Base-by-base conservation (phyloP, 371 early-diverging fungal species). In the Mucor indicus region DNA sequence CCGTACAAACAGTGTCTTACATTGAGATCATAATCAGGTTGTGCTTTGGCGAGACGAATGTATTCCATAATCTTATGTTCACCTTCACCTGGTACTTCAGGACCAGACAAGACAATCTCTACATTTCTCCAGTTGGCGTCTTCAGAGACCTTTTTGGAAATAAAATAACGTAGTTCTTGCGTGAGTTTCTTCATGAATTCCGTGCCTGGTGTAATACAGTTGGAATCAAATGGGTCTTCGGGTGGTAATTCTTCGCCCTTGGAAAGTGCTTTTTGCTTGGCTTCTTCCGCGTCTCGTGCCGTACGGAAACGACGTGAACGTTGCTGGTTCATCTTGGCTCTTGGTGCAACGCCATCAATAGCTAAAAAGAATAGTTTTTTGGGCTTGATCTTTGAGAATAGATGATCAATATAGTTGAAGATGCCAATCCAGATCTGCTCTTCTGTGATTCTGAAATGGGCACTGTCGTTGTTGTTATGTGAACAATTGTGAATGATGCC, bases 21-120 rank as follows among this genome's bases (percentile, higher is more conserved):
- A 62, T 96, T 95, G 48, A 91, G 85, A 50, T 86, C 62, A 63
- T 93, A 90, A 33, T 81, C 82, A 9, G 86, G 74, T 56, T 85
- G 85, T 13, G 91, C 84, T 60, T 91, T 91, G 13, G 89, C 72
- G 21, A 82, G 69, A 46, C 99, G 88, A 38, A 99, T 89, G 53
- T 91, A 99, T 62, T 95, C 95, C 94, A 98, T 96, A 53, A 99
- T 98, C 70, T 99, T 99, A 72, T 99, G 99, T 65, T 99, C 99
- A 38, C 99, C 99, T 77, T 99, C 99, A 42, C 99, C 99, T n/a
- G 98, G 96, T 0, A 98, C 82, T 38, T 91, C 92, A 44, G 92
- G 94, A 22, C 95, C 96, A 19, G 96, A 96, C 13, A 99, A 81
- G 40, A 99, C 86, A 39, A 98, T 83, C 65, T 92, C 82, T 17